A percentile compares a stretch with the other conserved stretches of the same genome.
These are phyloP conservation scores for Zygosaccharomyces pseudorouxii DNA, from an alignment of 805 yeast species.

Conservation along the genomic window DNA sequence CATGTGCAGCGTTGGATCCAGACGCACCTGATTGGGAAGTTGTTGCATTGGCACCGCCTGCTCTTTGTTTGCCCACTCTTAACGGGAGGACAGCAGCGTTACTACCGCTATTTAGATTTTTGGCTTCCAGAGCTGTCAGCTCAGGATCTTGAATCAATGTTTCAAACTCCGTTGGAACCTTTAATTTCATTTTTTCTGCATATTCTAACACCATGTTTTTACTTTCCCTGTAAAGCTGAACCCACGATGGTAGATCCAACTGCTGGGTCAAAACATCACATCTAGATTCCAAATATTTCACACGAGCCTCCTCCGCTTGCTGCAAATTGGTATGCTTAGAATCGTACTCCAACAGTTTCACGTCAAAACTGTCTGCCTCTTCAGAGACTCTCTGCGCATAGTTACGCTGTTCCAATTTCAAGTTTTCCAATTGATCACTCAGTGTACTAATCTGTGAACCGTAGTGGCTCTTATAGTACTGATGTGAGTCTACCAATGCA, in stretches of 20 bases:
- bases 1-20: conserved; percentile 6
- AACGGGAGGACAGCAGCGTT: conserved; percentile 6
- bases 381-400: conserved; percentile 6
- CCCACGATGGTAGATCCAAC: conserved; percentile 20
- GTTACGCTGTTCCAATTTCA: conserved; percentile 9
- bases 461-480: conserved; percentile 24
- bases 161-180: conserved; percentile 6
- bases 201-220: conserved; percentile 17
- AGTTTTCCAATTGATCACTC: conserved; percentile 9
- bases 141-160: conserved; percentile 8
- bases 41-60: conserved; percentile 3
- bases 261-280: conserved; percentile 12
- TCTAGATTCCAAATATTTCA: conserved; percentile 8
- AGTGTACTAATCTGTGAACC: conserved; percentile 18
- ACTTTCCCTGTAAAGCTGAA: conserved; percentile 17
- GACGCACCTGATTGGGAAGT: conserved; percentile 1
- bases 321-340: conserved; percentile 12
- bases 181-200: conserved; percentile 17
- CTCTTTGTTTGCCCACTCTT: conserved; percentile 13
- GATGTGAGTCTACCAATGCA: conserved; percentile 25
- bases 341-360: conserved; percentile 10
- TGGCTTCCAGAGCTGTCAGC: conserved; percentile 4
- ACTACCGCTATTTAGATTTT: background rate
- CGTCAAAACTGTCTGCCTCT: conserved; percentile 5
- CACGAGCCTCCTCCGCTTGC: conserved; percentile 9